Conservation (phyloP, 768 basidiomycete genomes). For the Mrakia blollopis region DNA sequence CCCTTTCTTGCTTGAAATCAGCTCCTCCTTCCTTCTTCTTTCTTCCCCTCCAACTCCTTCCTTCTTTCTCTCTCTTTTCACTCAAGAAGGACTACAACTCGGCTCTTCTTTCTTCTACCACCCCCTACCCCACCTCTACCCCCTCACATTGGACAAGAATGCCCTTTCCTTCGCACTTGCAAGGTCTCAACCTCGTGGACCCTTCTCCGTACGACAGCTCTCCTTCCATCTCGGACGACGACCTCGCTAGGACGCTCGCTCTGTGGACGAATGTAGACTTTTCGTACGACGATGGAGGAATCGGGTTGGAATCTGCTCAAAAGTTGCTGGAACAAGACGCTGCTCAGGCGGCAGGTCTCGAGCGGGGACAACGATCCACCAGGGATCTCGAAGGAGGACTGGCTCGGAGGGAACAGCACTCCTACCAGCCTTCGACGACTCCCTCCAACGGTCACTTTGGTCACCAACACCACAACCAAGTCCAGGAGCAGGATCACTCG, state of each 20-base stretch:
- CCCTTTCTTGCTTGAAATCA: too few relatives aligned
- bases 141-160: conserved; percentile 22
- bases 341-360: conserved; percentile 3
- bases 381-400: not conserved
- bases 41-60: not conserved
- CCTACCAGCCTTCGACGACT: not conserved
- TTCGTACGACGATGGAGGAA: conserved; percentile 30
- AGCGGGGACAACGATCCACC: not conserved
- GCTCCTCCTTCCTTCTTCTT: not conserved
- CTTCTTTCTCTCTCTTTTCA: not conserved
- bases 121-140: conserved; percentile 6
- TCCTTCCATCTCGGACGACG: conserved; percentile 13
- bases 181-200: conserved; percentile 27
- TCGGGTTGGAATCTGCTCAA: conserved; percentile 15
- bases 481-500: conserved; percentile 9
- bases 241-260: conserved; percentile 30
- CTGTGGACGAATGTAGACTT: conserved; percentile 33
- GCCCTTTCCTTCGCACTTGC: conserved; percentile 29
- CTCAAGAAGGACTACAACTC: not conserved
- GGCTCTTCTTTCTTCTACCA: not conserved
- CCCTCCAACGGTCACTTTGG: conserved; percentile 5
- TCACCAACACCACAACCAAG: not conserved
- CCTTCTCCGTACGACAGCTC: not conserved
- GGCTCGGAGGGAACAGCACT: not conserved
- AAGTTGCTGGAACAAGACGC: conserved; percentile 31